Evolutionary conservation across 345 rosid genomes (phyloP).

Genomic region (Brassica incana): DNA sequence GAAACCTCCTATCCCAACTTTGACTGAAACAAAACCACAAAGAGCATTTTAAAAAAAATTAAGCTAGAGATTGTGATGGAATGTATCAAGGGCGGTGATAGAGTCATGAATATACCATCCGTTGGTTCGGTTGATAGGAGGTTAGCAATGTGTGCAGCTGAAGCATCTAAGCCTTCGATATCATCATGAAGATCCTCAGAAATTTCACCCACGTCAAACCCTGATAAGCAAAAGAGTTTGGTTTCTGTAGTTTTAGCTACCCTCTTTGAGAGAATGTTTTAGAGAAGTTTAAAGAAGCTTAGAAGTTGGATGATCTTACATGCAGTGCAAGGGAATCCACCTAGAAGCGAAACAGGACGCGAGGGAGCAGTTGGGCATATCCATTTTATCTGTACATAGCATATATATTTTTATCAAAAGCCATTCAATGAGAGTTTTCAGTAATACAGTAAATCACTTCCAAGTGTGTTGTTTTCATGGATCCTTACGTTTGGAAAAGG

Average conservation of each 20-base stretch:
- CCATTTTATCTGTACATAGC: constrained; percentile 63
- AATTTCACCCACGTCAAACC: constrained; percentile 70
- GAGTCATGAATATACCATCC: constrained; percentile 34
- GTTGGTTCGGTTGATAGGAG: constrained; percentile 70
- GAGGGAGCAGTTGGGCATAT: constrained; percentile 87
- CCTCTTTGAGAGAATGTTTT: background rate
- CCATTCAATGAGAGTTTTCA: background rate
- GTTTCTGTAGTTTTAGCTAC: background rate
- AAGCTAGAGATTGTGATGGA: constrained; percentile 9
- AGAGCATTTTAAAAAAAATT: background rate
- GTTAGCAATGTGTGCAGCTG: constrained; percentile 76
- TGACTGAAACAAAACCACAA: constrained; percentile 40
- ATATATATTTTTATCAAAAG: constrained; percentile 20
- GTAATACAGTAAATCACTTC: background rate
- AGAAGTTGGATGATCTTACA: constrained; percentile 49
- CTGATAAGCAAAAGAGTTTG: constrained; percentile 38
- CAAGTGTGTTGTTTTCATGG: background rate
- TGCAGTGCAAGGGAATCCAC: constrained; percentile 78
- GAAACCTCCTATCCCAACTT: constrained; percentile 74
- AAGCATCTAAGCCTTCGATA: constrained; percentile 71
- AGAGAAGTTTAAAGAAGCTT: background rate
- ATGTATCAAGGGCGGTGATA: no score
- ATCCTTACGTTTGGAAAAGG: constrained; percentile 69
- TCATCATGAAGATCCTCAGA: constrained; percentile 71
- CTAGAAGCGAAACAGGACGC: constrained; percentile 61